phyloP scores from a whole-genome alignment of 192 early-diverging fungal genomes.

The Coemansia sp. region DNA sequence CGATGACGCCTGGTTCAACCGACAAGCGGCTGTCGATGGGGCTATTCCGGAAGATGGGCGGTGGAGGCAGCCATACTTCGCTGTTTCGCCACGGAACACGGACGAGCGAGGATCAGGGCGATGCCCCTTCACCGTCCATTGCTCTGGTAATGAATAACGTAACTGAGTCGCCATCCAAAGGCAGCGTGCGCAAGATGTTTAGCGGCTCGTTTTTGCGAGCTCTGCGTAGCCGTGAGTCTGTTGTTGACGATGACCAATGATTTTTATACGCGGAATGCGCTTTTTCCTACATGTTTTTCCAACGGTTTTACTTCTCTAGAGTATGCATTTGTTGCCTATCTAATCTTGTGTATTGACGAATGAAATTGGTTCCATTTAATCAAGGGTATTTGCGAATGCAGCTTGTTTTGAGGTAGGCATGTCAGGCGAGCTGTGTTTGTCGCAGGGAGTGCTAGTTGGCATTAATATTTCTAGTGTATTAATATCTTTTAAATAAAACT shows the following conservation, averaged over 20 bases:
- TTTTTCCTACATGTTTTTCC: too few relatives aligned
- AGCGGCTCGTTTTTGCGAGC: conserved; percentile 48
- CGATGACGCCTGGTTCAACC: conserved; percentile 18
- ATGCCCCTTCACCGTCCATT: not conserved
- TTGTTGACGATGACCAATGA: conserved; percentile 24
- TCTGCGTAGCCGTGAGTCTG: conserved; percentile 49
- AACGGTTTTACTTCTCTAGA: not conserved
- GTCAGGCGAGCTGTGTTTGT: too few relatives aligned
- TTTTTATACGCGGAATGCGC: not conserved
- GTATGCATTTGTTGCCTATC: conserved; percentile 16
- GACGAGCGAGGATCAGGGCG: conserved; percentile 21
- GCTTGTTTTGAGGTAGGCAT: too few relatives aligned
- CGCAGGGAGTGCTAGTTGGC: too few relatives aligned
- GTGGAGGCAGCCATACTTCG: conserved; percentile 29
- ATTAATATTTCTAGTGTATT: too few relatives aligned
- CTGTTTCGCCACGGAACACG: conserved; percentile 39
- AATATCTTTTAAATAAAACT: too few relatives aligned
- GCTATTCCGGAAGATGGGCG: conserved; percentile 29
- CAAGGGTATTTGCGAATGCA: too few relatives aligned
- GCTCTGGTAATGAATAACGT: not conserved
- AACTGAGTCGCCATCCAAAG: not conserved
- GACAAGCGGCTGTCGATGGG: conserved; percentile 49
- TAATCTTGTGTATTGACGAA: too few relatives aligned
- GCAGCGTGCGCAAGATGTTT: conserved; percentile 46
- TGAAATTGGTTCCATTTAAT: too few relatives aligned